Base-by-base conservation (phyloP, 2,329 filamentous ascomycete genomes). In the Apiospora marii region DNA sequence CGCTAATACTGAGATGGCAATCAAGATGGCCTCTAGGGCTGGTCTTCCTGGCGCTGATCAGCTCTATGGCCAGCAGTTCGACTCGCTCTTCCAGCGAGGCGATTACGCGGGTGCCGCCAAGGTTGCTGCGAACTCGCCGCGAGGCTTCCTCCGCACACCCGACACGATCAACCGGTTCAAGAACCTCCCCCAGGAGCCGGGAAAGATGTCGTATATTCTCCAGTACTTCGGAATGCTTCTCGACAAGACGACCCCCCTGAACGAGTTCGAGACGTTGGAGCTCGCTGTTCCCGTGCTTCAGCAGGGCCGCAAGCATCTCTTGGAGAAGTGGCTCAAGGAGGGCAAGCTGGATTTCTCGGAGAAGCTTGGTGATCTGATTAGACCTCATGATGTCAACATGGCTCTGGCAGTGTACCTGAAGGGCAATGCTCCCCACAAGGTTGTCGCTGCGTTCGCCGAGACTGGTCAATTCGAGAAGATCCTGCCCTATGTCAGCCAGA, bases 131-230 rank as follows among this genome's bases (percentile, higher is more conserved):
- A 98, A 97, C 87, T 99, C 96, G 3, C 96, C 96, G 3, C 92
- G 96, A 73, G 96, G 96, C 68, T 99, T 99, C 87, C 88, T 99
- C 71, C 94, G 96, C 76, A 98, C 96, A 2, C 89, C 94, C 30
- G 94, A 98, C 80, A 99, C 96, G 8, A 98, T 99, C 81, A 95
- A 98, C 84, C 92, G 93, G 78, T 97, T 99, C 86, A 98, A 98
- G 90, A 91, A 90, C 72, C 88, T 97, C 22, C 94, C 94, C 19
- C 90, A 92, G 74, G 91, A 93, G 77, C 92, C 92, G 46, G 94
- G 94, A 64, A 93, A 97, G 82, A 94, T 99, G 85, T 97, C 96
- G 1, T 92, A 94, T 77, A 98, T 98, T 73, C 88, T 99, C 70
- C 96, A 98, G 82, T 99, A 99, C 85, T 99, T 99, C 78, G 96